Conservation (phyloP, 805 yeast genomes). For the Candida silvicultrix region DNA sequence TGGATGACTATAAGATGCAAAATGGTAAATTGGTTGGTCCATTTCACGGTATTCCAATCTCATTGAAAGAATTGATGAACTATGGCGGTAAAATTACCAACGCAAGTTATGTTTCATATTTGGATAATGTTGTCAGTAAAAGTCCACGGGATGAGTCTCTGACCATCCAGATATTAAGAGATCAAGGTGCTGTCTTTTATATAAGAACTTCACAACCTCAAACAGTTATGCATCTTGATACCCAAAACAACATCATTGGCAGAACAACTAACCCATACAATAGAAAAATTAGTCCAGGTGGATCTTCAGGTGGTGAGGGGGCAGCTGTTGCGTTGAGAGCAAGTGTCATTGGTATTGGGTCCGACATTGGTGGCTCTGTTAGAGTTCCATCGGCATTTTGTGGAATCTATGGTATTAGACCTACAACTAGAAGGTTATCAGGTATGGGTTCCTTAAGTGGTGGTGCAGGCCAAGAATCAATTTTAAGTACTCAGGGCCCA, state of each 20-base stretch:
- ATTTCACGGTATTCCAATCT: conserved; percentile 63
- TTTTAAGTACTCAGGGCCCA: conserved; percentile 67
- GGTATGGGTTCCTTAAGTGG: conserved; percentile 21
- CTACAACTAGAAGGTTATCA: conserved; percentile 45
- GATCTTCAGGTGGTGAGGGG: conserved; percentile 71
- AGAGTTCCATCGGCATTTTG: conserved; percentile 63
- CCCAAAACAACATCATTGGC: conserved; percentile 54
- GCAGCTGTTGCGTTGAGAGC: conserved; percentile 52
- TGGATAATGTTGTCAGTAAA: conserved; percentile 29
- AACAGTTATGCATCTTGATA: conserved; percentile 63
- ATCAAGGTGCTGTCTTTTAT: conserved; percentile 45
- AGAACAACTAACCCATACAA: conserved; percentile 56
- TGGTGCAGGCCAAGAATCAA: conserved; percentile 42
- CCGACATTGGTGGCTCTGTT: conserved; percentile 69
- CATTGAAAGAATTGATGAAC: conserved; percentile 60
- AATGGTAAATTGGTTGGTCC: conserved; percentile 51
- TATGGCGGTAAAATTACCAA: conserved; percentile 50
- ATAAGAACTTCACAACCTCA: conserved; percentile 67
- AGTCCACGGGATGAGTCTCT: conserved; percentile 39
- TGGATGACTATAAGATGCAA: conserved; percentile 39
- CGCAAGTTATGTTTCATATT: conserved; percentile 52
- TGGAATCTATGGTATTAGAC: conserved; percentile 56
- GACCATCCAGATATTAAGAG: conserved; percentile 35
- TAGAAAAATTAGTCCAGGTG: conserved; percentile 55
- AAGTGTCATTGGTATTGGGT: conserved; percentile 58